Conservation (phyloP, 1,139 yeast genomes). For the Hanseniaspora uvarum region DNA sequence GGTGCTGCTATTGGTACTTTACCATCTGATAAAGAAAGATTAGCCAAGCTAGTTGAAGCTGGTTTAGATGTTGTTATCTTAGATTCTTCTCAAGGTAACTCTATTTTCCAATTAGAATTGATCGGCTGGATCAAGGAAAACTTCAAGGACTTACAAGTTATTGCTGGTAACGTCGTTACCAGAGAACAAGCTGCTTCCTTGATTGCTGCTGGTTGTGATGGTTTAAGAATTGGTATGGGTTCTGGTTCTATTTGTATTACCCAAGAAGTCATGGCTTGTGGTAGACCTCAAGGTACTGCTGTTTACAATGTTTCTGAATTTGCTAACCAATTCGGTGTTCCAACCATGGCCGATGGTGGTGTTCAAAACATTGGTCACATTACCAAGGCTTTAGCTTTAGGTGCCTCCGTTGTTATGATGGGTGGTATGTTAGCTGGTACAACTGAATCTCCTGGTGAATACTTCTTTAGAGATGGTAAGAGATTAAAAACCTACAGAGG, state of each 20-base stretch:
- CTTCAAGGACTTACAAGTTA: conserved; percentile 70
- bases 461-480: conserved; percentile 95
- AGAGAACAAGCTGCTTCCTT: conserved; percentile 97
- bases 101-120: conserved; percentile 88
- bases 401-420: conserved; percentile 98
- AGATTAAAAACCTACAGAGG: conserved; percentile 97
- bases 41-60: conserved; percentile 76
- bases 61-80: conserved; percentile 94
- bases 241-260: conserved; percentile 98
- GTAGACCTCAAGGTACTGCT: conserved; percentile 95
- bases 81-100: conserved; percentile 97
- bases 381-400: conserved; percentile 89
- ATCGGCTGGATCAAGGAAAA: conserved; percentile 78
- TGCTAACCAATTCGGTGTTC: conserved; percentile 25
- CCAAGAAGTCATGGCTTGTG: conserved; percentile 99
- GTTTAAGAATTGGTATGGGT: conserved; percentile 98
- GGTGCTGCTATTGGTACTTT: conserved; percentile 99
- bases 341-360: conserved; percentile 99
- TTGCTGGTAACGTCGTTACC: conserved; percentile 98
- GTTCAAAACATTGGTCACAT: conserved; percentile 97
- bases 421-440: conserved; percentile 99
- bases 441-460: conserved; percentile 95
- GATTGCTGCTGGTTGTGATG: conserved; percentile 96
- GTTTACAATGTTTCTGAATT: conserved; percentile 36
- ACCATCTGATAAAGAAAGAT: conserved; percentile 77